A percentile compares a stretch with the other conserved stretches of the same genome.
Evolutionary conservation across 164 flowering plant genomes (phyloP).

Genomic region (Tetracentron sinense): DNA sequence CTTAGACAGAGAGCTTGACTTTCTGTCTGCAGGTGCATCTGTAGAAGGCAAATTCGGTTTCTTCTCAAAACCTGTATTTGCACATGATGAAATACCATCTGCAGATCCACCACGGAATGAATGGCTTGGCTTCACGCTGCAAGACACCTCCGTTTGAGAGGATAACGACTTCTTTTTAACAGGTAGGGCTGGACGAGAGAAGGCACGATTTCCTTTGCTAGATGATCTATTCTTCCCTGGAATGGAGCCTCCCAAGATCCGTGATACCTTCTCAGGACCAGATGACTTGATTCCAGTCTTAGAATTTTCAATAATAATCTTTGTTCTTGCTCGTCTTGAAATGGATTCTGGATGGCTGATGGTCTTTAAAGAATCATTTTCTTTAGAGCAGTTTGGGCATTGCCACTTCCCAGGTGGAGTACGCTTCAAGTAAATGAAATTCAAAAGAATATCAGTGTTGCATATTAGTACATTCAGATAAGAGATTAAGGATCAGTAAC

Average conservation of each 20-base stretch:
- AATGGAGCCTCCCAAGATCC: slow-evolving; percentile 34
- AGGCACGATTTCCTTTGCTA: slow-evolving; percentile 42
- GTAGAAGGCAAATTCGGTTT: slow-evolving; percentile 22
- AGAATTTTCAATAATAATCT: slow-evolving; percentile 33
- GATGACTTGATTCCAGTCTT: slow-evolving; percentile 37
- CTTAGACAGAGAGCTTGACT: slow-evolving; percentile 24
- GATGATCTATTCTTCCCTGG: slow-evolving; percentile 53
- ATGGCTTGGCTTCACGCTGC: slow-evolving; percentile 25
- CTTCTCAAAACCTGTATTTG: slow-evolving; percentile 28
- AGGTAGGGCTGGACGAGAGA: slow-evolving; percentile 19
- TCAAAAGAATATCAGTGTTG: not conserved
- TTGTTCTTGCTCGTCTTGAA: slow-evolving; percentile 65
- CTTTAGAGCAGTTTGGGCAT: slow-evolving; percentile 66
- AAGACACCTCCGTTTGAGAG: slow-evolving; percentile 30
- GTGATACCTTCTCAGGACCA: slow-evolving; percentile 38
- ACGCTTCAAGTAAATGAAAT: slow-evolving; percentile 41
- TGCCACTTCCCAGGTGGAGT: slow-evolving; percentile 88
- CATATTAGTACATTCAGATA: not conserved
- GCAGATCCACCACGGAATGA: slow-evolving; percentile 31
- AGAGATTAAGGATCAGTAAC: not conserved
- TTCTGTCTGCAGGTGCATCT: slow-evolving; percentile 28
- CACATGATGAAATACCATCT: slow-evolving; percentile 33
- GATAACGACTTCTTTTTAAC: slow-evolving; percentile 35
- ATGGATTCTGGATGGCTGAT: slow-evolving; percentile 35
- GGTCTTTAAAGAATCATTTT: slow-evolving; percentile 39